Conservation (phyloP, 352 stramenopile species). For the Halophytophthora batemanensis region DNA sequence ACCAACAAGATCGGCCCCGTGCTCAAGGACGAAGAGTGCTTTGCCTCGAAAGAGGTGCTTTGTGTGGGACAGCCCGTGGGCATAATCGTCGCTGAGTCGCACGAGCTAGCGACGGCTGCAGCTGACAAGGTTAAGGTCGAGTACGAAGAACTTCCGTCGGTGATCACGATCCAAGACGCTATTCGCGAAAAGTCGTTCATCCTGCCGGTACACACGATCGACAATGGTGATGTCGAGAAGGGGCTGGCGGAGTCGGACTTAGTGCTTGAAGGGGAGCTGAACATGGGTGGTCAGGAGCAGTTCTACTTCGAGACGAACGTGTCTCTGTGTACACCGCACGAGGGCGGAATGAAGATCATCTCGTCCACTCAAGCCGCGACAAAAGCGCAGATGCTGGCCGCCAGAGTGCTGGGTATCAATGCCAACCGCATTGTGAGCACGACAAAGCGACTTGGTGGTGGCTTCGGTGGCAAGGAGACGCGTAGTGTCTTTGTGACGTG, state of each 20-base stretch:
- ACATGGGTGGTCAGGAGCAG: constrained; percentile 92
- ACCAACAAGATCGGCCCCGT: constrained; percentile 81
- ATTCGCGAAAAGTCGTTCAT: constrained; percentile 92
- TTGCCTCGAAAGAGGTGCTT: constrained; percentile 64
- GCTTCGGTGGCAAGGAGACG: constrained; percentile 97
- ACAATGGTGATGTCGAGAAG: constrained; percentile 76
- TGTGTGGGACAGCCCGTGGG: constrained; percentile 82
- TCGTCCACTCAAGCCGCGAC: constrained; percentile 92
- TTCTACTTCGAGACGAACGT: constrained; percentile 96
- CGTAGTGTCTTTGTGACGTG: constrained; percentile 90
- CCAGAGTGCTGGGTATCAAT: constrained; percentile 89
- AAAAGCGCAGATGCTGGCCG: constrained; percentile 90
- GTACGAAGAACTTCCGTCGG: constrained; percentile 86
- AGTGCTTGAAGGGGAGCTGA: constrained; percentile 86
- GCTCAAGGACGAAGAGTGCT: constrained; percentile 87
- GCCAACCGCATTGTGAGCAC: constrained; percentile 89
- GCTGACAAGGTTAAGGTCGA: constrained; percentile 84
- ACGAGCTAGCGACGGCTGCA: constrained; percentile 70
- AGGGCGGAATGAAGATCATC: constrained; percentile 92
- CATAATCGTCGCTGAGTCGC: constrained; percentile 78
- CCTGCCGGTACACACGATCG: constrained; percentile 76
- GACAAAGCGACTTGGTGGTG: constrained; percentile 95
- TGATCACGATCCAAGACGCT: constrained; percentile 95
- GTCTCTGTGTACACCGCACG: constrained; percentile 70
- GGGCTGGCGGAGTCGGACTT: constrained; percentile 66